These are phyloP conservation scores for Martensiomyces pterosporus DNA, from an alignment of 192 early-diverging fungal species.

Conservation along the genomic window DNA sequence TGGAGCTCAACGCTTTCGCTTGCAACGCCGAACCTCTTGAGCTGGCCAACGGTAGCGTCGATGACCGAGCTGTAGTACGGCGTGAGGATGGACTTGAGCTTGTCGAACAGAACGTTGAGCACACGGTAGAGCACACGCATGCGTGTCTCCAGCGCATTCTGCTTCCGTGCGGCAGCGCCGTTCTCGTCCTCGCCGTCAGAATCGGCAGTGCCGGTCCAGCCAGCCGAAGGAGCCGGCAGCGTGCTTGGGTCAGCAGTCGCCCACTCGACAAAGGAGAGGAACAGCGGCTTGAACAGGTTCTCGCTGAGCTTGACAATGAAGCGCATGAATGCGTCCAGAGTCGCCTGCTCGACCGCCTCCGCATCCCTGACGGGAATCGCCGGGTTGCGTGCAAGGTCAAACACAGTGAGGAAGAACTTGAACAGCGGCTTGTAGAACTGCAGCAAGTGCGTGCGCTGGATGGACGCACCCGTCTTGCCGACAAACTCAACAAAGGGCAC, in stretches of 20 bases:
- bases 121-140: conserved; percentile 43
- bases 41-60: conserved; percentile 57
- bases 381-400: conserved; percentile 53
- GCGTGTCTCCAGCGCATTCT: conserved; percentile 25
- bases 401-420: conserved; percentile 76
- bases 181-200: conserved; percentile 38
- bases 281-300: conserved; percentile 89
- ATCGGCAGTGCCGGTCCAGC: conserved; percentile 49
- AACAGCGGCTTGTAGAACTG: conserved; percentile 75
- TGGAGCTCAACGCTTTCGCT: conserved; percentile 35
- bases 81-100: conserved; percentile 61
- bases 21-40: conserved; percentile 50
- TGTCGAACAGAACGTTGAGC: conserved; percentile 31
- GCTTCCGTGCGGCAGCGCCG: conserved; percentile 39
- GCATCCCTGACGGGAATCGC: conserved; percentile 37
- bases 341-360: conserved; percentile 59
- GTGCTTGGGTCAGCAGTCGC: conserved; percentile 12
- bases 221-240: conserved; percentile 4
- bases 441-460: conserved; percentile 63
- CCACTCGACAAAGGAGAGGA: conserved; percentile 71
- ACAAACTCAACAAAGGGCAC: conserved; percentile 66
- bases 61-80: conserved; percentile 78
- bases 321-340: conserved; percentile 73
- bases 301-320: conserved; percentile 92
- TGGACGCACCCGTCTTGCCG: conserved; percentile 57